These are phyloP conservation scores for Ustilaginoidea virens DNA, from an alignment of 2,329 filamentous ascomycete species.

Conservation along the genomic window DNA sequence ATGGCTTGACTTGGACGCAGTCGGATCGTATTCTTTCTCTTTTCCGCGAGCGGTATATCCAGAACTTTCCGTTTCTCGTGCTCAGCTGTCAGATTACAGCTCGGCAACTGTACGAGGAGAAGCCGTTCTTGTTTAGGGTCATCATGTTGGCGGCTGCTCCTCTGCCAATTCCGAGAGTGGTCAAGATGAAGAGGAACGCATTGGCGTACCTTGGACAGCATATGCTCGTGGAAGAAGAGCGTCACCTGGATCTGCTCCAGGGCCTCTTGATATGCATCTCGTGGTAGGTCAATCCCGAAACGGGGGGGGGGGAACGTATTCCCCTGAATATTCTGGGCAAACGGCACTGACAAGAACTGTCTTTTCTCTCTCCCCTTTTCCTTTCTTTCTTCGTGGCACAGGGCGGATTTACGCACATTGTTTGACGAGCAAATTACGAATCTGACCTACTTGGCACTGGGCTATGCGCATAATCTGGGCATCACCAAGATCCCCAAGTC, in stretches of 20 bases:
- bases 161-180: constrained; percentile 12
- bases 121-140: constrained; percentile 23
- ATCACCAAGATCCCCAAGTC: constrained; percentile 12
- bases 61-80: constrained; percentile 23
- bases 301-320: neutral
- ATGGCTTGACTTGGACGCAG: constrained; percentile 23
- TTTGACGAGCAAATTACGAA: constrained; percentile 20
- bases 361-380: neutral
- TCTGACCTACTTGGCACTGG: constrained; percentile 23
- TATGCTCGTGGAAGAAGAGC: constrained; percentile 24
- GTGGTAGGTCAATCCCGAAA: constrained; percentile 19
- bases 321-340: too few species aligned
- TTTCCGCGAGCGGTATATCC: constrained; percentile 17
- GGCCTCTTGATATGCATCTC: constrained; percentile 28
- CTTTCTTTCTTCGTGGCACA: constrained; percentile 5
- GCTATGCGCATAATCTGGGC: constrained; percentile 24
- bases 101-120: constrained; percentile 14
- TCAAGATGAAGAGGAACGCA: constrained; percentile 25
- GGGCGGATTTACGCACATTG: constrained; percentile 20
- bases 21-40: constrained; percentile 18
- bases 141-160: constrained; percentile 22
- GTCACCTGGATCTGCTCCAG: constrained; percentile 27
- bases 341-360: too few species aligned
- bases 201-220: constrained; percentile 21
- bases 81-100: constrained; percentile 15